These are phyloP conservation scores for Aspergillus intermedius DNA, from an alignment of 2,329 filamentous ascomycete genomes.

Conservation along the genomic window DNA sequence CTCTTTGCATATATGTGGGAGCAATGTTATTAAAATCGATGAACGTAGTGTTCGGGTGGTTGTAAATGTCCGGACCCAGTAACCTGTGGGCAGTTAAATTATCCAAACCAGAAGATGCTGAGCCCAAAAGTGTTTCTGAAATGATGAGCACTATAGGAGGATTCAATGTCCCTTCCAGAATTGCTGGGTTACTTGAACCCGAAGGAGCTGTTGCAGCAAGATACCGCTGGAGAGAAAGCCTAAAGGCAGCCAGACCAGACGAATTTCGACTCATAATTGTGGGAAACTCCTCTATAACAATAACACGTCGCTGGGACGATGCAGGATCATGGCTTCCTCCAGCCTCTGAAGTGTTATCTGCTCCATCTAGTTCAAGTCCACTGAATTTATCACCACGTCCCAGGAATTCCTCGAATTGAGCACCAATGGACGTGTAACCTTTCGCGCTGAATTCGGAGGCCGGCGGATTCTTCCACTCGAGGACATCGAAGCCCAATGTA, in stretches of 20 bases:
- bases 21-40: constrained; percentile 95
- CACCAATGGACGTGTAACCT: constrained; percentile 62
- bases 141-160: constrained; percentile 82
- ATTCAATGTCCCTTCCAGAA: constrained; percentile 36
- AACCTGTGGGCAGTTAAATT: constrained; percentile 89
- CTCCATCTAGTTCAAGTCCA: constrained; percentile 51
- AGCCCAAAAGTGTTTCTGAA: constrained; percentile 82
- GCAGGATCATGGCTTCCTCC: constrained; percentile 1
- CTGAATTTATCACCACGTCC: constrained; percentile 73
- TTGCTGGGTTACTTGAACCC: constrained; percentile 13
- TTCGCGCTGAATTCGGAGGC: constrained; percentile 54
- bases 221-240: constrained; percentile 67
- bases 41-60: constrained; percentile 68
- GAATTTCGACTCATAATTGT: constrained; percentile 65
- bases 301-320: constrained; percentile 45
- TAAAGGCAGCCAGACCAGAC: constrained; percentile 61
- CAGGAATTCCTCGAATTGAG: constrained; percentile 89
- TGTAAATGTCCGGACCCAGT: constrained; percentile 76
- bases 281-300: constrained; percentile 76
- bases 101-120: constrained; percentile 75
- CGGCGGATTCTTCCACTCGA: constrained; percentile 86
- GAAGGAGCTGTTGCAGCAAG: constrained; percentile 61
- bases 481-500: constrained; percentile 66
- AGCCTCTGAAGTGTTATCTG: constrained; percentile 3
- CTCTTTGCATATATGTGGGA: constrained; percentile 75